phyloP scores from a whole-genome alignment of 225 moss, liverwort and hornwort species.

The Asterella californica region DNA sequence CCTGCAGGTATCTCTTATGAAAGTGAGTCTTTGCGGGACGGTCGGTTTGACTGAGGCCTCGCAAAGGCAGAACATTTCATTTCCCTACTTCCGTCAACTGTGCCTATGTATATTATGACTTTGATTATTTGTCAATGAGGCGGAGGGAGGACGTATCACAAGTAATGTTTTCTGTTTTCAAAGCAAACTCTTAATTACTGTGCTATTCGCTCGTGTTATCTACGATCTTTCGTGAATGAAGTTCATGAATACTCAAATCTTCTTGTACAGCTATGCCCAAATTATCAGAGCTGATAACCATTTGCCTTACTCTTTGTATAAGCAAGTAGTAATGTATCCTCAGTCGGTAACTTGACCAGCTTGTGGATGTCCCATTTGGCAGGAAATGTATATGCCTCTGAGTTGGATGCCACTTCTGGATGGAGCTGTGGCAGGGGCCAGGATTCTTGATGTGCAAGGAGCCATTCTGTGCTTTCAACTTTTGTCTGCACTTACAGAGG shows the following conservation, averaged over 20 bases:
- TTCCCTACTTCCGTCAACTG: background rate
- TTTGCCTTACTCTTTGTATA: background rate
- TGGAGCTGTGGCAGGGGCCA: slow-evolving; percentile 54
- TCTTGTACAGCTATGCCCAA: background rate
- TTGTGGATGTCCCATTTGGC: slow-evolving; percentile 9
- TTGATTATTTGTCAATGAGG: too few relatives aligned
- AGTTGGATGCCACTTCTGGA: slow-evolving; percentile 56
- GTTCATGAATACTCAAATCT: background rate
- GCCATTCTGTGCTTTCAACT: slow-evolving; percentile 50
- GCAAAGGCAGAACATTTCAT: too few relatives aligned
- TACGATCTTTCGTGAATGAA: background rate
- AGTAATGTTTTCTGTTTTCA: too few relatives aligned
- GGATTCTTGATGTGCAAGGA: slow-evolving; percentile 45
- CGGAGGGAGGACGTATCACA: too few relatives aligned
- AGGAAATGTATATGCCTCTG: slow-evolving; percentile 56
- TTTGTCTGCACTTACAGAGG: slow-evolving; percentile 50
- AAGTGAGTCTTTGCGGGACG: background rate
- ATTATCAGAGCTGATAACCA: background rate
- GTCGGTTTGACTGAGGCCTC: background rate
- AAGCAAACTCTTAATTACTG: too few relatives aligned
- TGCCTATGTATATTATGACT: too few relatives aligned
- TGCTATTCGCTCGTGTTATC: too few relatives aligned
- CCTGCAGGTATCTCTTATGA: slow-evolving; percentile 43
- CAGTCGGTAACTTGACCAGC: background rate
- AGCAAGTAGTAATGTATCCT: background rate